Percentiles rank a stretch among this genome's conserved stretches.
These are phyloP conservation scores for Metschnikowia hibisci DNA, from an alignment of 805 yeast genomes.

Conservation along the genomic window DNA sequence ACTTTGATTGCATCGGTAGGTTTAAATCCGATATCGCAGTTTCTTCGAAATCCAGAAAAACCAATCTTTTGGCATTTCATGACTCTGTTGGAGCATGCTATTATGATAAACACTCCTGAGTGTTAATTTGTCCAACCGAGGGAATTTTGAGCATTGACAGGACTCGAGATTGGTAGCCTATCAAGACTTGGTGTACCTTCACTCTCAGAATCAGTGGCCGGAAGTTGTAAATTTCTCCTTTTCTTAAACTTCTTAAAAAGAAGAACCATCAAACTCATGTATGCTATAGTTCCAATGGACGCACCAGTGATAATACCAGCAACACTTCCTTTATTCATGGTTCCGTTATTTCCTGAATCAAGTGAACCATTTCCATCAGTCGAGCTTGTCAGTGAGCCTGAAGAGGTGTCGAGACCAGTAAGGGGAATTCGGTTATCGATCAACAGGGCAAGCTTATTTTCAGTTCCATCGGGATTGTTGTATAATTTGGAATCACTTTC, in stretches of 20 bases:
- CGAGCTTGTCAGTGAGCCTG: slow-evolving; percentile 5
- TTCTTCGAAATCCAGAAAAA: too few species aligned
- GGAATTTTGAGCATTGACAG: slow-evolving; percentile 67
- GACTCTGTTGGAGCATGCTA: too few species aligned
- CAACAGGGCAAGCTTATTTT: slow-evolving; percentile 54
- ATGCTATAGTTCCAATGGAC: slow-evolving; percentile 67
- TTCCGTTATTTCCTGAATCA: slow-evolving; percentile 21
- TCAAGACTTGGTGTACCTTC: slow-evolving; percentile 28
- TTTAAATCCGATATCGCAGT: too few species aligned
- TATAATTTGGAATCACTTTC: slow-evolving; percentile 58
- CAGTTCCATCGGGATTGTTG: slow-evolving; percentile 52
- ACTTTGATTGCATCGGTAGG: too few species aligned
- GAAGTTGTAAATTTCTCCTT: slow-evolving; percentile 37
- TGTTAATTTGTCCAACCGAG: slow-evolving; percentile 54
- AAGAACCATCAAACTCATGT: slow-evolving; percentile 57
- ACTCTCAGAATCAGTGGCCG: slow-evolving; percentile 39
- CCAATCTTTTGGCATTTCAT: too few species aligned
- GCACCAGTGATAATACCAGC: slow-evolving; percentile 84
- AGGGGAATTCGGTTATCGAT: slow-evolving; percentile 71
- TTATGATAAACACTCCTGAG: too few species aligned
- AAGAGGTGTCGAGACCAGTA: slow-evolving; percentile 35
- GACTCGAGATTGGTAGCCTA: slow-evolving; percentile 52
- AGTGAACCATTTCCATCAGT: slow-evolving; percentile 33
- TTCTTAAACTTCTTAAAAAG: slow-evolving; percentile 49
- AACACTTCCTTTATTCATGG: slow-evolving; percentile 39